Evolutionary conservation across 2,329 filamentous ascomycete genomes (phyloP), one percentile per base, ranked within the genome.

Genomic region (Microcyclospora pomicola): DNA sequence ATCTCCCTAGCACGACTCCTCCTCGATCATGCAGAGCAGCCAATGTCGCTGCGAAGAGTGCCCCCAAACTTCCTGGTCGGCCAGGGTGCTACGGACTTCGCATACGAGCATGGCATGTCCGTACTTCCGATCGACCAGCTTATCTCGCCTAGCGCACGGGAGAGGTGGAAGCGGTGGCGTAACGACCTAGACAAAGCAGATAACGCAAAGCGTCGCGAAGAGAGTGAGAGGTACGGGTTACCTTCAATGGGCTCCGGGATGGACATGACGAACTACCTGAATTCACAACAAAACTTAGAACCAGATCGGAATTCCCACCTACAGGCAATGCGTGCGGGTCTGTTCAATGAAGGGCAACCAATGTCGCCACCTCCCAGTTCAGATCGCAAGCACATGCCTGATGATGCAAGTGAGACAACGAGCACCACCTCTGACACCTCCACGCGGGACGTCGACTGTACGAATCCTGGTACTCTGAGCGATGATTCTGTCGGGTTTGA

Each of bases 41-140:
- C 82, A 1, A 63, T 96, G n/a, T 83, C 84, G 6, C 72, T 96
- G 36, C 77, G 82, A 38, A 78, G 91, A 39, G 86, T 98, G 3
- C 87, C 92, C 7, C 91, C 91, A 9, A 96, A 95, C 51, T 75
- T 95, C 15, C 72, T 98, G 2, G 82, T 93, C 9, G 84, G 85
- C 27, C 70, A 82, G 48, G 91, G 91, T 9, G 91, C 91, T 12
- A 80, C 74, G 32, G 73, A 80, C n/a, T 98, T 92, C 60, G 91
- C 88, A 0, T 73, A 74, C 43, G 77, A 88, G 42, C 73, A 86
- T 48, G 79, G 82, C 7, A 75, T 96, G 55, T 64, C 72, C 0
- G 67, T 84, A 9, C 68, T 86, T n/a, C 71, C 77, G 5, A 77
- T 85, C 50, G 81, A 91, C 32, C 70, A 69, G 32, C 67, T 98